These are phyloP conservation scores for Microdochium paspali DNA, from an alignment of 2,329 filamentous ascomycete species.

Conservation along the genomic window DNA sequence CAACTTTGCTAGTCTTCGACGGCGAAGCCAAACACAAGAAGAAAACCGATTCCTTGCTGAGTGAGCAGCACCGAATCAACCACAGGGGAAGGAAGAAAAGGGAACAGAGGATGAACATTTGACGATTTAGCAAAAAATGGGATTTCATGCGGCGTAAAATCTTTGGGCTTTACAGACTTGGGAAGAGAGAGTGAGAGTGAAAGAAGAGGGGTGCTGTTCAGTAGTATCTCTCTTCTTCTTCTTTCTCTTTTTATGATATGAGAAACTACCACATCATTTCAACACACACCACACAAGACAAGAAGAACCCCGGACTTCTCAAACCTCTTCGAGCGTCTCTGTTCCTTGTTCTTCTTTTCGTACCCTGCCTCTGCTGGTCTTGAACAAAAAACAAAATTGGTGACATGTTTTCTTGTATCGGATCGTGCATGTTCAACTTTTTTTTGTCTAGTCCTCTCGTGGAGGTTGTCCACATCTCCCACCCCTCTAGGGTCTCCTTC, in stretches of 20 bases:
- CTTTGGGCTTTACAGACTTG: neutral
- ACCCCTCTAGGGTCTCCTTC: no score
- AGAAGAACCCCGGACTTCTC: conserved; percentile 16
- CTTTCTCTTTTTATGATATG: conserved; percentile 9
- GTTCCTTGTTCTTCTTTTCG: neutral
- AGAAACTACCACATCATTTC: neutral
- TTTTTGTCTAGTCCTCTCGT: no score
- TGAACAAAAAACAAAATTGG: no score
- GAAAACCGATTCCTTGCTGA: conserved; percentile 14
- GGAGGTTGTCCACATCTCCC: no score
- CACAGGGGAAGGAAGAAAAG: neutral
- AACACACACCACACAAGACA: no score
- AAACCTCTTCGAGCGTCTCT: conserved; percentile 10
- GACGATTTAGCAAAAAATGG: neutral
- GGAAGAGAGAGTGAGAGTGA: conserved; percentile 1
- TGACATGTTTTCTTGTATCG: no score
- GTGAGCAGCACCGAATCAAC: conserved; percentile 17
- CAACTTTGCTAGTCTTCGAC: no score
- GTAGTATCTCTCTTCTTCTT: conserved; percentile 8
- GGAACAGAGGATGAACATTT: neutral
- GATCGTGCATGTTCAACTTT: no score
- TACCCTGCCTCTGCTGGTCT: no score
- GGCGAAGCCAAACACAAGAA: neutral
- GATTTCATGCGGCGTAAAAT: neutral
- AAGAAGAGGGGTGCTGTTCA: conserved; percentile 10